These are phyloP conservation scores for Cladosporium colombiae DNA, from an alignment of 2,329 filamentous ascomycete genomes.

Conservation along the genomic window DNA sequence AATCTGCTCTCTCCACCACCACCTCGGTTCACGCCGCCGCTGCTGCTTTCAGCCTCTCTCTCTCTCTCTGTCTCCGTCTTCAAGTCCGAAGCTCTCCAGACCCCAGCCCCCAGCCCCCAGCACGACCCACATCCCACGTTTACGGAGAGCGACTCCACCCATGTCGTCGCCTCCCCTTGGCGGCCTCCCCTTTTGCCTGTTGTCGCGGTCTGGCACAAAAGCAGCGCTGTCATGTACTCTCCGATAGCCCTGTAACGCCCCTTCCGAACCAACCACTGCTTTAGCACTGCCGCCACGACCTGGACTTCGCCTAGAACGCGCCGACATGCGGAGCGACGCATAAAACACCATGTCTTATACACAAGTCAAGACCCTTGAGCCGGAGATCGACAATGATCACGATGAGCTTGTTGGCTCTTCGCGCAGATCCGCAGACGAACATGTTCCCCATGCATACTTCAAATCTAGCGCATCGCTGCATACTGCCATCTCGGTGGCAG, in stretches of 20 bases:
- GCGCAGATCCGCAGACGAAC: constrained; percentile 59
- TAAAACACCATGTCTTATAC: constrained; percentile 78
- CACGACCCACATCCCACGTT: constrained; percentile 11
- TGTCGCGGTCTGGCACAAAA: background rate
- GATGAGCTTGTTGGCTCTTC: constrained; percentile 92
- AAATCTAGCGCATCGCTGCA: constrained; percentile 24
- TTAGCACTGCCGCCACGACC: constrained; percentile 11
- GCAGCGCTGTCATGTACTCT: constrained; percentile 11
- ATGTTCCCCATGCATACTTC: constrained; percentile 22
- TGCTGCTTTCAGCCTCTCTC: background rate
- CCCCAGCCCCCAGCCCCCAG: constrained; percentile 4
- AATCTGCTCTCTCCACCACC: constrained; percentile 4
- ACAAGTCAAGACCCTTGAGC: constrained; percentile 84
- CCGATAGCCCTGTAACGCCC: constrained; percentile 15
- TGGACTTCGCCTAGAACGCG: background rate
- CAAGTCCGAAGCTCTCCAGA: background rate
- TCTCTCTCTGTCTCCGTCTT: background rate
- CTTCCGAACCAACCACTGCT: constrained; percentile 12
- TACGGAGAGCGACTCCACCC: constrained; percentile 6
- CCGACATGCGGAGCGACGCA: constrained; percentile 41
- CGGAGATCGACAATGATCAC: constrained; percentile 91
- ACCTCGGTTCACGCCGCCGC: background rate
- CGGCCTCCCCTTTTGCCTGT: constrained; percentile 18
- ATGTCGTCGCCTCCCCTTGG: constrained; percentile 15
- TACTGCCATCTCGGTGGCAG: constrained; percentile 30